Evolutionary conservation across 2,329 filamentous ascomycete genomes (phyloP).

Genomic region (Verticillium dahliae): DNA sequence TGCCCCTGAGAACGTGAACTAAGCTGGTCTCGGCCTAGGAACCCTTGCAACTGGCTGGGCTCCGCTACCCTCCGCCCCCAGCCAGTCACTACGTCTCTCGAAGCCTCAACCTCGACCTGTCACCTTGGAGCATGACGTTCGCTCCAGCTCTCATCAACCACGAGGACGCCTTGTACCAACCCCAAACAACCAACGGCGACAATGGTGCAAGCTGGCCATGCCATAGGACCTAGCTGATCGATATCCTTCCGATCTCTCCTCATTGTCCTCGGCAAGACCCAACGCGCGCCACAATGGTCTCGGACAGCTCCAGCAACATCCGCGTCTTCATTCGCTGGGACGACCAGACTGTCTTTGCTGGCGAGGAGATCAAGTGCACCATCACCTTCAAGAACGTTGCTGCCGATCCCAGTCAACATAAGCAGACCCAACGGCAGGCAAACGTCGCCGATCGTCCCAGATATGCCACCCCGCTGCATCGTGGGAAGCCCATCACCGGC

Average conservation of each 20-base stretch:
- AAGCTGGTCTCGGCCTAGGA: not conserved
- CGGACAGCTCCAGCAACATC: conserved; percentile 60
- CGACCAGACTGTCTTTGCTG: conserved; percentile 89
- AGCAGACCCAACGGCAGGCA: conserved; percentile 14
- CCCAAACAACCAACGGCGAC: not conserved
- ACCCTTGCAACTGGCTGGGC: not conserved
- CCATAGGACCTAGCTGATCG: not conserved
- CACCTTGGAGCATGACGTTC: not conserved
- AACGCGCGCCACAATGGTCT: conserved; percentile 34
- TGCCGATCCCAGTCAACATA: conserved; percentile 29
- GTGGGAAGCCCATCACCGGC: conserved; percentile 34
- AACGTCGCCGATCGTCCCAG: conserved; percentile 10
- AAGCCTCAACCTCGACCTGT: not conserved
- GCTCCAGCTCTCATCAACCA: not conserved
- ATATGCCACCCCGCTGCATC: conserved; percentile 34
- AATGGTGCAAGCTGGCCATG: not conserved
- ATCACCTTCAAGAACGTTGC: conserved; percentile 93
- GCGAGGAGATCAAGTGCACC: conserved; percentile 90
- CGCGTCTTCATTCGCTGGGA: conserved; percentile 95
- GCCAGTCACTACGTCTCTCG: not conserved
- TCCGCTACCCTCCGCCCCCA: not conserved
- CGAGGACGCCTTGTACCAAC: not conserved
- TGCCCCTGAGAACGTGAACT: not conserved
- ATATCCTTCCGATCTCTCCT: not conserved
- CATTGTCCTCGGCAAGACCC: not conserved